Conservation (phyloP, 2,329 filamentous ascomycete species). For the Alternaria burnsii region DNA sequence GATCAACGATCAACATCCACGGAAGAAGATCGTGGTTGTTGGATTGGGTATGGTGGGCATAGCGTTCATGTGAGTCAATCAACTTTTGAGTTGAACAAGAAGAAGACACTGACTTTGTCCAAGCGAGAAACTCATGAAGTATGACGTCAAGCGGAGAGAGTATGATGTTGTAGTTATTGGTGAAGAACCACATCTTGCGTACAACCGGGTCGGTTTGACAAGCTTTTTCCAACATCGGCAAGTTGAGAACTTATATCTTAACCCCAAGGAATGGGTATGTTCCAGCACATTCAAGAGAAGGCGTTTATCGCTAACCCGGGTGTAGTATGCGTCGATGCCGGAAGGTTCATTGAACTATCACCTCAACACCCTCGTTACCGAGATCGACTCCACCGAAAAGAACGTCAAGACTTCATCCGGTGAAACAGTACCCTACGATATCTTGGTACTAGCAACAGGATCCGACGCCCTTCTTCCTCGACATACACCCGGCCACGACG, state of each 20-base stretch:
- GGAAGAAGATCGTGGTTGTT: slow-evolving; percentile 80
- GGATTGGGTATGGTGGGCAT: slow-evolving; percentile 93
- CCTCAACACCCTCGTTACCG: slow-evolving; percentile 76
- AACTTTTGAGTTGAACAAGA: background rate
- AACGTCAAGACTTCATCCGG: slow-evolving; percentile 75
- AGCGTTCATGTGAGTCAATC: slow-evolving; percentile 76
- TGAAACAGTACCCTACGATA: slow-evolving; percentile 75
- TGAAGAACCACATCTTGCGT: slow-evolving; percentile 86
- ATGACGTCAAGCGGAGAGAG: slow-evolving; percentile 76
- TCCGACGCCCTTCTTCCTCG: slow-evolving; percentile 80
- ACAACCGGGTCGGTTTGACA: slow-evolving; percentile 89
- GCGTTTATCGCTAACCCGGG: slow-evolving; percentile 8
- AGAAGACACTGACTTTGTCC: slow-evolving; percentile 2
- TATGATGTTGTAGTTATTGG: slow-evolving; percentile 87
- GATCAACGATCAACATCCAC: slow-evolving; percentile 37
- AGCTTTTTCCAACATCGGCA: slow-evolving; percentile 87
- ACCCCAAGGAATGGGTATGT: slow-evolving; percentile 79
- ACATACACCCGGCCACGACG: slow-evolving; percentile 79
- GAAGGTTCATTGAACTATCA: slow-evolving; percentile 77
- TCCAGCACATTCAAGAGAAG: too few species aligned
- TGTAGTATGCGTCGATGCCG: slow-evolving; percentile 71
- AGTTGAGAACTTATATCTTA: slow-evolving; percentile 88
- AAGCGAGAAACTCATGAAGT: slow-evolving; percentile 88
- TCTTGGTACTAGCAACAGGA: slow-evolving; percentile 84
- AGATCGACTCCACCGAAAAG: slow-evolving; percentile 71